phyloP scores from a whole-genome alignment of 1,139 yeast genomes.

The Starmera stellimalicola region DNA sequence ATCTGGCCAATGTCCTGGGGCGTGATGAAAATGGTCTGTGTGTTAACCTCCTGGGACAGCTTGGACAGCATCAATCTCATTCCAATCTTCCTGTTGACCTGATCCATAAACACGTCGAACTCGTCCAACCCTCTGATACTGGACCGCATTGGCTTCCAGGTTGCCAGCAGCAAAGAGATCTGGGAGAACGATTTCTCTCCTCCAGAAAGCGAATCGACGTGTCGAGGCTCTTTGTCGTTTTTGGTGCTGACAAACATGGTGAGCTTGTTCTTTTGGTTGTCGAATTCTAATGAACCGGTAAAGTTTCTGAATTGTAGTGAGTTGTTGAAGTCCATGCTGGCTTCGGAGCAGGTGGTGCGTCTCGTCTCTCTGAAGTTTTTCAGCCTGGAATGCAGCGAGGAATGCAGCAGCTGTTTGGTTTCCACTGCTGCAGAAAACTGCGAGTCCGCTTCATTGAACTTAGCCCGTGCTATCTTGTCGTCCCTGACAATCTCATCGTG shows the following conservation, averaged over 20 bases:
- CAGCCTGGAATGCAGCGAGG: constrained; percentile 38
- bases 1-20: constrained; percentile 87
- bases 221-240: constrained; percentile 48
- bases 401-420: constrained; percentile 23
- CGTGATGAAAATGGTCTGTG: constrained; percentile 88
- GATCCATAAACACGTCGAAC: constrained; percentile 97
- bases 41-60: constrained; percentile 46
- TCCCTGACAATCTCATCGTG: constrained; percentile 32
- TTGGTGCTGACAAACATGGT: constrained; percentile 50
- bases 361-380: constrained; percentile 41
- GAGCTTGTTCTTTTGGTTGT: constrained; percentile 40
- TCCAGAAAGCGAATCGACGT: constrained; percentile 83
- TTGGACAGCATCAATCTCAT: constrained; percentile 66
- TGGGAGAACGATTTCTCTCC: constrained; percentile 96
- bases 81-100: constrained; percentile 77
- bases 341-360: constrained; percentile 31
- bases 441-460: constrained; percentile 25
- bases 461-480: constrained; percentile 25
- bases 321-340: constrained; percentile 44
- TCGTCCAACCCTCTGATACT: constrained; percentile 88
- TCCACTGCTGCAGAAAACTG: constrained; percentile 23
- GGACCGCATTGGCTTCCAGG: constrained; percentile 91
- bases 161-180: constrained; percentile 74
- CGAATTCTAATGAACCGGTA: constrained; percentile 61
- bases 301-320: constrained; percentile 65